Evolutionary conservation across 2,329 filamentous ascomycete genomes (phyloP).

Genomic region (Leptoxyphium fumago): DNA sequence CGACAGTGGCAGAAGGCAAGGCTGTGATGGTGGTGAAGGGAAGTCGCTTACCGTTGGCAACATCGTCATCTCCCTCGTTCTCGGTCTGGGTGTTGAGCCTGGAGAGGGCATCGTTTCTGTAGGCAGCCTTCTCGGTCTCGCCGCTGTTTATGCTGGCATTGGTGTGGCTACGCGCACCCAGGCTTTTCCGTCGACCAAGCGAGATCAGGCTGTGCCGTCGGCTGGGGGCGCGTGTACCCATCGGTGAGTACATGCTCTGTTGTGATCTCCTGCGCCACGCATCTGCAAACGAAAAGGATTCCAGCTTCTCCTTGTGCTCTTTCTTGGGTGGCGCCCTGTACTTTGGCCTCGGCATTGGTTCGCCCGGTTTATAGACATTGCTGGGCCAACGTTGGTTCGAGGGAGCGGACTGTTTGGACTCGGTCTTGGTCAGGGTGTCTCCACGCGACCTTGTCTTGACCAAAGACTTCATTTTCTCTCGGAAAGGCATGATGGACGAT

Average conservation of each 20-base stretch:
- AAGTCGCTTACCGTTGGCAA: slow-evolving; percentile 28
- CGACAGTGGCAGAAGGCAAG: background rate
- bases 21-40: background rate
- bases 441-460: slow-evolving; percentile 21
- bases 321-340: slow-evolving; percentile 35
- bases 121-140: slow-evolving; percentile 8
- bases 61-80: slow-evolving; percentile 31
- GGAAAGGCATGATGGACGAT: slow-evolving; percentile 27
- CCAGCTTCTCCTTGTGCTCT: slow-evolving; percentile 35
- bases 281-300: slow-evolving; percentile 31
- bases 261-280: slow-evolving; percentile 33
- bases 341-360: slow-evolving; percentile 36
- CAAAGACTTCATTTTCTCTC: slow-evolving; percentile 30
- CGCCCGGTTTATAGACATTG: slow-evolving; percentile 36
- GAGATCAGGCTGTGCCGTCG: slow-evolving; percentile 13
- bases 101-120: slow-evolving; percentile 3
- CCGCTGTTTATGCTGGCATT: slow-evolving; percentile 3
- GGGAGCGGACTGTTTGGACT: slow-evolving; percentile 10
- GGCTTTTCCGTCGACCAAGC: slow-evolving; percentile 13
- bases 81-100: slow-evolving; percentile 22
- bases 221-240: slow-evolving; percentile 33
- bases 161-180: slow-evolving; percentile 3
- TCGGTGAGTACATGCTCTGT: slow-evolving; percentile 32
- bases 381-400: slow-evolving; percentile 22
- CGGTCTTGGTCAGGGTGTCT: slow-evolving; percentile 13